Evolutionary conservation across 23 red algal species (phyloP), one percentile per base, ranked within the genome.

Genomic region (Gracilariopsis chorda): DNA sequence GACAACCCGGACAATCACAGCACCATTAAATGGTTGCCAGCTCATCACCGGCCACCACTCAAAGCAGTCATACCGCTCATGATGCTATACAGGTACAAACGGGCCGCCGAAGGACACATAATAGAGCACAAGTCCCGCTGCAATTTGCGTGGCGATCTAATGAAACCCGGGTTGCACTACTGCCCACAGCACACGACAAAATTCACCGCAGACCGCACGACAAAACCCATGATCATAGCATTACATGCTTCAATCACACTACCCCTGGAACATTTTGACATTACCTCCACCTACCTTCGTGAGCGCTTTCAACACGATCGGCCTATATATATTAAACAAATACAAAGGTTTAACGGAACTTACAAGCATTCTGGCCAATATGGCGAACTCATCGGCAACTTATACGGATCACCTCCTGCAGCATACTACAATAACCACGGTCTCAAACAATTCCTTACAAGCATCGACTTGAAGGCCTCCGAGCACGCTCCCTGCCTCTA

Each of bases 91-190:
- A n/a, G n/a, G n/a, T n/a, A n/a, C n/a, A n/a, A n/a, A n/a, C n/a
- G n/a, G n/a, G n/a, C n/a, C n/a, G n/a, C n/a, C n/a, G n/a, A n/a
- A n/a, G n/a, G n/a, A n/a, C n/a, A n/a, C 49, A 48, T 21, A 34
- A 20, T 57, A 51, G 0, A 80, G 21, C 0, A 48, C 0, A 55
- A 51, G 34, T 41, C 75, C 43, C 29, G 75, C 19, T 80, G 75
- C 49, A 29, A 41, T 37, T 23, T 53, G 34, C 1, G 75, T 0
- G 1, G 1, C 39, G 75, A 53, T 37, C 41, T 48, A 23, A 80
- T 80, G 45, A 48, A 80, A 53, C 75, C 52, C 43, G 0, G 45
- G 13, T 27, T 80, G 19, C 75, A 80, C 46, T 80, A 80, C 75
- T 30, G 44, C 0, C 0, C 28, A 0, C 23, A 74, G 0, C 36